Base-by-base conservation (phyloP, 2,329 filamentous ascomycete species). In the Domatiomyces catenatus region DNA sequence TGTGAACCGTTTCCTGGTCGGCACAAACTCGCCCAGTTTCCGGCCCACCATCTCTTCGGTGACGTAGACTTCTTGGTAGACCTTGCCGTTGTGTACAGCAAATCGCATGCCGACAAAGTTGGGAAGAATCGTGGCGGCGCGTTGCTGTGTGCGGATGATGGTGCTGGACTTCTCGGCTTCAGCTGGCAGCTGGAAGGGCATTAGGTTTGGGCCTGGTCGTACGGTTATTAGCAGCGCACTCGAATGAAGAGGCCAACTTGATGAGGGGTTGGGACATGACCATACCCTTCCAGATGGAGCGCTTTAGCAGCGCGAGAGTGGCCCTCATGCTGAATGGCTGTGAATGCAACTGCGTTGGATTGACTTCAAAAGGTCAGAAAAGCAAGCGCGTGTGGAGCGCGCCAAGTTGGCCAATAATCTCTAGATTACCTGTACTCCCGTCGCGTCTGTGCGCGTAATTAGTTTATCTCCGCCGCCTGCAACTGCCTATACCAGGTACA, bases 21-120 rank as follows among this genome's bases (percentile, higher is more conserved):
- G 73, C 55, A 87, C 81, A 66, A 94, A 95, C 70, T 95, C 89
- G 61, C 89, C 89, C 59, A 95, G 75, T 71, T 94, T 95, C 69
- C 92, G 84, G 49, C 89, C 89, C 47, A 95, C 89, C 89, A 95
- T 95, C 63, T 94, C 86, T 66, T 94, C 89, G 15, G 88, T 94
- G 56, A 95, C 84, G 58, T 75, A 76, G 50, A 94, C 75, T 59
- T 92, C 85, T 60, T 83, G 71, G 68, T 94, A 94, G 28, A 76
- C 77, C 72, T 92, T 94, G 62, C 89, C 89, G 66, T 94, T 94
- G 71, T 95, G 84, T 53, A 95, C 79, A 68, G 89, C 83, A 67
- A 95, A 95, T 65, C 80, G 82, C 61, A 94, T 72, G 12, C 88
- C 88, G 49, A 95, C 86, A 65, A 94, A 94, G 68, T 85, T 93